Percentiles rank a stretch among this genome's conserved stretches.
Evolutionary conservation across 108 stramenopile genomes (phyloP).

Genomic region (Halocafeteria seosinensis): DNA sequence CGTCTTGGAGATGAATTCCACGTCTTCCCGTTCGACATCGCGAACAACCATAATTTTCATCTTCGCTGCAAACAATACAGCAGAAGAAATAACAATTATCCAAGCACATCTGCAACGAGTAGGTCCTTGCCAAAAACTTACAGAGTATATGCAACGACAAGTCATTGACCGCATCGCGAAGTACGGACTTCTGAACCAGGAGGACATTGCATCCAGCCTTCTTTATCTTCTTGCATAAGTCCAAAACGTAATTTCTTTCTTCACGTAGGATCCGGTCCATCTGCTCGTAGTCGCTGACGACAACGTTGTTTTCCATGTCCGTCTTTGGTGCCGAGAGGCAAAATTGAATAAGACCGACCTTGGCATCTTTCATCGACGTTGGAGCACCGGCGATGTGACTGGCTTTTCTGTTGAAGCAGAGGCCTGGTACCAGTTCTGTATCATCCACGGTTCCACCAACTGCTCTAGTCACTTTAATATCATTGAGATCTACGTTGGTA

Average conservation of each 20-base stretch:
- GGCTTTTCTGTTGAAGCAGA: slow-evolving; percentile 79
- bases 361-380: slow-evolving; percentile 66
- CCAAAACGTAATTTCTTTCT: slow-evolving; percentile 85
- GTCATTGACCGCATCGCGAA: slow-evolving; percentile 98
- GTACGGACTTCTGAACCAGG: slow-evolving; percentile 88
- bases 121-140: slow-evolving; percentile 62
- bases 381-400: slow-evolving; percentile 83
- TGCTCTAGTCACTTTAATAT: slow-evolving; percentile 87
- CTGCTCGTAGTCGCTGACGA: slow-evolving; percentile 89
- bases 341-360: slow-evolving; percentile 72
- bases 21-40: slow-evolving; percentile 79
- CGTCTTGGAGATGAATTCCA: slow-evolving; percentile 85
- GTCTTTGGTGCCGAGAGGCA: slow-evolving; percentile 96
- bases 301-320: slow-evolving; percentile 98
- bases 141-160: slow-evolving; percentile 83
- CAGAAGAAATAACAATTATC: background rate
- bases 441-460: slow-evolving; percentile 96
- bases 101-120: background rate
- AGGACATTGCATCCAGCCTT: slow-evolving; percentile 89
- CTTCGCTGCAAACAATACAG: no score
- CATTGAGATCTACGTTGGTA: slow-evolving; percentile 76
- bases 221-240: slow-evolving; percentile 88
- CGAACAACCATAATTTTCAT: slow-evolving; percentile 97
- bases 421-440: slow-evolving; percentile 80
- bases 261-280: slow-evolving; percentile 97